These are phyloP conservation scores for Penicillium griseofulvum DNA, from an alignment of 2,329 filamentous ascomycete species.

Conservation along the genomic window DNA sequence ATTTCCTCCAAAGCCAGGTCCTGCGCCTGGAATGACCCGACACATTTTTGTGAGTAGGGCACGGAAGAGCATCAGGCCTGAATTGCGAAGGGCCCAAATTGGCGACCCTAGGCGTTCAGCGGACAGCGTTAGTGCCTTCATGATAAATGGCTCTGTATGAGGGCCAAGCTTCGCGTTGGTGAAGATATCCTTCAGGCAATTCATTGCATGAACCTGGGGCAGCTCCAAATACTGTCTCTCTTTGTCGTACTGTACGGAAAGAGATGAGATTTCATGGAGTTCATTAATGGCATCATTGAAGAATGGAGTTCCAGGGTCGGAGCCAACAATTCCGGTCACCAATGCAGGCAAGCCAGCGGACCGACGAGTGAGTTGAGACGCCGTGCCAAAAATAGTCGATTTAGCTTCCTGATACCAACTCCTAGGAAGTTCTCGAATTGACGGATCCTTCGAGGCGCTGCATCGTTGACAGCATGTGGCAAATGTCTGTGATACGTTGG, in stretches of 20 bases:
- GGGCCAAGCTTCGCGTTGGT: conserved; percentile 74
- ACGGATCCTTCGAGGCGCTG: conserved; percentile 50
- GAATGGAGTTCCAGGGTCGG: conserved; percentile 54
- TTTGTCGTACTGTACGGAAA: conserved; percentile 30
- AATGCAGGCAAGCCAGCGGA: conserved; percentile 90
- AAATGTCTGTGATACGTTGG: conserved; percentile 87
- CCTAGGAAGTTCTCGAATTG: conserved; percentile 52
- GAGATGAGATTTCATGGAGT: conserved; percentile 39
- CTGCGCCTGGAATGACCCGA: conserved; percentile 36
- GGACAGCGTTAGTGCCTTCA: conserved; percentile 73
- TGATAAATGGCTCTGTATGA: conserved; percentile 70
- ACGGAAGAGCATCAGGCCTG: conserved; percentile 82
- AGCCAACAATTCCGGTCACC: conserved; percentile 71
- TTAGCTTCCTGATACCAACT: conserved; percentile 70
- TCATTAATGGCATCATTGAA: conserved; percentile 44
- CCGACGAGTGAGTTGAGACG: conserved; percentile 76
- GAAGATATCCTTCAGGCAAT: conserved; percentile 89
- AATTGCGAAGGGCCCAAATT: conserved; percentile 93
- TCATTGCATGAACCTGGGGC: conserved; percentile 91
- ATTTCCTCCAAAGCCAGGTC: conserved; percentile 49
- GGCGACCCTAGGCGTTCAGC: conserved; percentile 74
- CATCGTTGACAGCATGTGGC: conserved; percentile 71
- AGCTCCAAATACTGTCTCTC: conserved; percentile 54
- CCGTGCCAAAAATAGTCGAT: conserved; percentile 68
- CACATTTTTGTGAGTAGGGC: conserved; percentile 71